Evolutionary conservation across 768 basidiomycete genomes (phyloP).

Genomic region (Termitomyces sp.): DNA sequence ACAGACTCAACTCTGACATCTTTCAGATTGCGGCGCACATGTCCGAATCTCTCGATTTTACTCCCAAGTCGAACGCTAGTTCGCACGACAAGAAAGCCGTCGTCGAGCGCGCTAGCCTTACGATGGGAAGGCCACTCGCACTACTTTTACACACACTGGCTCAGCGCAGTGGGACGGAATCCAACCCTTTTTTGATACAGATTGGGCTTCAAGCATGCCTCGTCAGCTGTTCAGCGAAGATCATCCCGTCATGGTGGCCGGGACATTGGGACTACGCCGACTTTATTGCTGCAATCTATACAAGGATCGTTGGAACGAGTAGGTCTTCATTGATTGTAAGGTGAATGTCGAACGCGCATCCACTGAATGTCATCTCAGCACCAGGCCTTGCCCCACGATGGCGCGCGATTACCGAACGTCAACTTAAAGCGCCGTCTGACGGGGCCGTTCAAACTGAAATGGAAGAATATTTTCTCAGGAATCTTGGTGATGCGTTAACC

Average conservation of each 20-base stretch:
- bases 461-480: slow-evolving; percentile 3
- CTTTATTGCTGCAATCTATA: slow-evolving; percentile 32
- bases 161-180: neutral
- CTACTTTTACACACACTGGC: neutral
- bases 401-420: slow-evolving; percentile 23
- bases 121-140: neutral
- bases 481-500: neutral
- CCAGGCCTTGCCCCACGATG: slow-evolving; percentile 18
- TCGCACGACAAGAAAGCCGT: neutral
- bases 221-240: slow-evolving; percentile 32
- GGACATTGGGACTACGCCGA: slow-evolving; percentile 38
- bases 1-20: slow-evolving; percentile 34
- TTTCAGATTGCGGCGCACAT: slow-evolving; percentile 38
- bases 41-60: slow-evolving; percentile 24
- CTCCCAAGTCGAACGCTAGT: neutral
- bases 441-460: slow-evolving; percentile 14
- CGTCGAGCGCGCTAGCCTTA: neutral
- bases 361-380: slow-evolving; percentile 9
- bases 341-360: neutral
- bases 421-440: slow-evolving; percentile 19
- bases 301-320: slow-evolving; percentile 34
- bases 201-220: slow-evolving; percentile 26
- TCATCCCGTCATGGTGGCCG: slow-evolving; percentile 40
- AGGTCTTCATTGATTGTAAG: slow-evolving; percentile 4
- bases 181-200: neutral